These are phyloP conservation scores for Claviceps sp. DNA, from an alignment of 2,329 filamentous ascomycete genomes.

Conservation along the genomic window DNA sequence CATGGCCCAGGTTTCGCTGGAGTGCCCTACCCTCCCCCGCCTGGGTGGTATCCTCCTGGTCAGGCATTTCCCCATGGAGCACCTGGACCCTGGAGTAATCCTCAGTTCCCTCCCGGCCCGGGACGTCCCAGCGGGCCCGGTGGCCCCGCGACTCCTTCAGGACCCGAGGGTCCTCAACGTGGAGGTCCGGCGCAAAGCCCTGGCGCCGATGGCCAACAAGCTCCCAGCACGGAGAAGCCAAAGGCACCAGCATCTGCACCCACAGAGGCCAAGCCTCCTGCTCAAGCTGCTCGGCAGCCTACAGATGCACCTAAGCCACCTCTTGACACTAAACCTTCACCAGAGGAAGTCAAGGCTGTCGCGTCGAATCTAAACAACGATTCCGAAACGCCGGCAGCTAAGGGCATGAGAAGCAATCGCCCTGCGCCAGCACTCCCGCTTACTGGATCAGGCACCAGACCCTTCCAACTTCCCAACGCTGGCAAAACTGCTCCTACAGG, in stretches of 20 bases:
- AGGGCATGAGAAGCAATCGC: constrained; percentile 26
- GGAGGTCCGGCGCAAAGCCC: constrained; percentile 32
- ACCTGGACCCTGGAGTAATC: constrained; percentile 44
- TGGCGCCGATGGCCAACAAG: constrained; percentile 29
- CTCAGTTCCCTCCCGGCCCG: constrained; percentile 46
- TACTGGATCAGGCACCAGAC: constrained; percentile 29
- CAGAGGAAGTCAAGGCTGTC: constrained; percentile 27
- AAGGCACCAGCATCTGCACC: constrained; percentile 32
- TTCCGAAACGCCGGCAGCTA: constrained; percentile 22
- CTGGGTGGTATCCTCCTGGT: constrained; percentile 66
- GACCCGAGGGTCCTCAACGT: constrained; percentile 41
- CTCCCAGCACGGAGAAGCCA: constrained; percentile 34
- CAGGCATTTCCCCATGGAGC: constrained; percentile 51
- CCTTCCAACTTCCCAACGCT: constrained; percentile 21
- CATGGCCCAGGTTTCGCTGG: constrained; percentile 48
- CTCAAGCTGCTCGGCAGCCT: constrained; percentile 32
- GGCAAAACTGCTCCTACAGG: constrained; percentile 16
- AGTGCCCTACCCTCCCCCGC: constrained; percentile 66
- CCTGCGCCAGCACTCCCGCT: constrained; percentile 56
- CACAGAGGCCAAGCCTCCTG: constrained; percentile 39
- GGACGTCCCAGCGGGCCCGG: neutral
- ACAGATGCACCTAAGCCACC: constrained; percentile 47
- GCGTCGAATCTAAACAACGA: constrained; percentile 29
- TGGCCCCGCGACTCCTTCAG: constrained; percentile 41
- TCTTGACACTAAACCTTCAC: constrained; percentile 54